Evolutionary conservation across 306 rosid species (phyloP).

Genomic region (Cyclanthera cordifolia): DNA sequence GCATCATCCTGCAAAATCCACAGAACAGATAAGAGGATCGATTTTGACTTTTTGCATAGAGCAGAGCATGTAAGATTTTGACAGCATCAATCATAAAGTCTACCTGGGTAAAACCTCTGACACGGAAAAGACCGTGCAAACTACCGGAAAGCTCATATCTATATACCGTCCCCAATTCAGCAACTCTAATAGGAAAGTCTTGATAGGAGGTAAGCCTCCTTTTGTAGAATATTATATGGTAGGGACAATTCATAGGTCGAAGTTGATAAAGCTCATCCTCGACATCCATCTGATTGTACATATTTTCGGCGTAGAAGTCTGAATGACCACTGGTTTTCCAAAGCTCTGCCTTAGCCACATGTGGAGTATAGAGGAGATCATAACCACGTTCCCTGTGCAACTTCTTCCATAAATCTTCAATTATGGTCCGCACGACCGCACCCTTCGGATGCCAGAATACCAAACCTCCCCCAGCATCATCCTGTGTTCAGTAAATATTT

Average conservation of each 20-base stretch:
- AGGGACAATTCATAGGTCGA: conserved; percentile 98
- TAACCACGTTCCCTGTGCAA: conserved; percentile 64
- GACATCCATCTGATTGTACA: conserved; percentile 85
- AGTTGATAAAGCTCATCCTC: conserved; percentile 92
- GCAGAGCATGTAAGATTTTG: background rate
- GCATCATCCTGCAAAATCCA: conserved; percentile 80
- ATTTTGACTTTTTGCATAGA: background rate
- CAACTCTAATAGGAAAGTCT: conserved; percentile 74
- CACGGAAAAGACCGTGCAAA: conserved; percentile 94
- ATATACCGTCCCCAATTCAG: conserved; percentile 93
- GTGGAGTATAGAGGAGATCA: conserved; percentile 87
- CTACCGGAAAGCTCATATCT: conserved; percentile 94
- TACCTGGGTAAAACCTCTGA: conserved; percentile 94
- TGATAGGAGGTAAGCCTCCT: conserved; percentile 85
- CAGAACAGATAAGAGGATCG: conserved; percentile 1
- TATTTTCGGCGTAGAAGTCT: conserved; percentile 83
- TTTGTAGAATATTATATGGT: conserved; percentile 82
- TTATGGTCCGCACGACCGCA: conserved; percentile 74
- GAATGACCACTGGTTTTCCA: conserved; percentile 97
- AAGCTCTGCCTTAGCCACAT: conserved; percentile 94
- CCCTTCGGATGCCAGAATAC: conserved; percentile 99
- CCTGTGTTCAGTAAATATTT: conserved; percentile 37
- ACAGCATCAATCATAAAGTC: background rate
- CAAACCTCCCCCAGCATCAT: conserved; percentile 94
- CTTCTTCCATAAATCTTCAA: conserved; percentile 85